Evolutionary conservation across 1,139 yeast species (phyloP), one percentile per base, ranked within the genome.

Genomic region (Candida frijolesensis): DNA sequence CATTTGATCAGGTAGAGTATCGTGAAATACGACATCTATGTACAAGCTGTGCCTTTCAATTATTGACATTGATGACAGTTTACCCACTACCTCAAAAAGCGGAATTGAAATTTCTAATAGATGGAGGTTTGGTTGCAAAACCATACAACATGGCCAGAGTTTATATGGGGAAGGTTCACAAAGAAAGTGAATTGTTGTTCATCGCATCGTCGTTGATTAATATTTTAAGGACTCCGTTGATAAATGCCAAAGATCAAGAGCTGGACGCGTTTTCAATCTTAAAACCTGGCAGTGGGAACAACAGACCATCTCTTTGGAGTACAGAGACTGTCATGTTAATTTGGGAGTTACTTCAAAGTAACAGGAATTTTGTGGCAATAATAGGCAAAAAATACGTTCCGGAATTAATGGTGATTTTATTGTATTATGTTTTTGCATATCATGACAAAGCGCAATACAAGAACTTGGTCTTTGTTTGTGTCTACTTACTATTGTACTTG

Each of bases 291-390:
- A 25, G 32, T 11, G 53, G 49, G 34, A 48, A 45, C 29, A 47
- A 68, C 2, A 67, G 66, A 10, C 73, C 85, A 1, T 75, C 84
- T 0, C 58, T 76, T 1, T 78, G 87, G 83, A 65, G 82, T 3
- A 64, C 70, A 2, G 94, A 88, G 59, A 63, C 81, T 19, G 64
- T 83, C 3, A 77, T 87, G 66, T 63, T 92, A 8, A 61, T 87
- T 18, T 89, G 96, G 89, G 96, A 89, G 60, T 67, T 90, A 47
- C 70, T 83, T 38, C 95, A 89, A 63, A 85, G 91, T 58, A 92
- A 92, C 66, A 72, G 71, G 51, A 61, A 62, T 33, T 83, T 85
- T 58, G 77, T 78, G 54, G 62, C 69, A 8, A 70, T 79, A 50
- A 70, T 87, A 32, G 74, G 80, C 1, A 71, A 74, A 19, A 73